phyloP scores from a whole-genome alignment of 345 rosid genomes.

The Carallia brachiata region DNA sequence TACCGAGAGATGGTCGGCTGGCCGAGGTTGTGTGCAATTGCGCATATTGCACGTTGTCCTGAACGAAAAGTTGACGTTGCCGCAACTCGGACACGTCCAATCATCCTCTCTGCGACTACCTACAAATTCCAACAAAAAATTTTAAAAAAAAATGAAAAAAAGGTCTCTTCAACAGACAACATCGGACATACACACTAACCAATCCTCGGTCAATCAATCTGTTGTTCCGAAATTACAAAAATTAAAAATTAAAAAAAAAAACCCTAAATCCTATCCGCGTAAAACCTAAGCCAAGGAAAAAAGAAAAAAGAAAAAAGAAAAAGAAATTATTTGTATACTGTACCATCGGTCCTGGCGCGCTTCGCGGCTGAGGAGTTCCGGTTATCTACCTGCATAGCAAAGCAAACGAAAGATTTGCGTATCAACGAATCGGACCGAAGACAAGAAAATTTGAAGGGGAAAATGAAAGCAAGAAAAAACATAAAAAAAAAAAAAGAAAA shows the following conservation, averaged over 20 bases:
- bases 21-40: conserved; percentile 94
- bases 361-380: conserved; percentile 94
- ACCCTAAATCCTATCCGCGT: background rate
- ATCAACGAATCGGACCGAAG: background rate
- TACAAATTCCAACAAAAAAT: conserved; percentile 18
- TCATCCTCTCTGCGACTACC: conserved; percentile 99
- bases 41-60: conserved; percentile 99
- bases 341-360: conserved; percentile 99
- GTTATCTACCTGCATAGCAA: conserved; percentile 67
- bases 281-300: background rate
- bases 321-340: conserved; percentile 2
- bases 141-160: background rate
- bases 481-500: too few species aligned
- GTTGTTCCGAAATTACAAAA: background rate
- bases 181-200: background rate
- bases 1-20: conserved; percentile 85
- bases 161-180: background rate
- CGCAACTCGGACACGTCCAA: conserved; percentile 98
- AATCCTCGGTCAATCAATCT: background rate
- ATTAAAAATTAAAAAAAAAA: background rate
- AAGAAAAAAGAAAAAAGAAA: background rate
- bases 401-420: background rate
- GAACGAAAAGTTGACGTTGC: conserved; percentile 93
- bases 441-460: background rate
- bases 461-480: background rate